Evolutionary conservation across 2,329 filamentous ascomycete species (phyloP), one percentile per base, ranked within the genome.

Genomic region (Fonsecaea pugnacius): DNA sequence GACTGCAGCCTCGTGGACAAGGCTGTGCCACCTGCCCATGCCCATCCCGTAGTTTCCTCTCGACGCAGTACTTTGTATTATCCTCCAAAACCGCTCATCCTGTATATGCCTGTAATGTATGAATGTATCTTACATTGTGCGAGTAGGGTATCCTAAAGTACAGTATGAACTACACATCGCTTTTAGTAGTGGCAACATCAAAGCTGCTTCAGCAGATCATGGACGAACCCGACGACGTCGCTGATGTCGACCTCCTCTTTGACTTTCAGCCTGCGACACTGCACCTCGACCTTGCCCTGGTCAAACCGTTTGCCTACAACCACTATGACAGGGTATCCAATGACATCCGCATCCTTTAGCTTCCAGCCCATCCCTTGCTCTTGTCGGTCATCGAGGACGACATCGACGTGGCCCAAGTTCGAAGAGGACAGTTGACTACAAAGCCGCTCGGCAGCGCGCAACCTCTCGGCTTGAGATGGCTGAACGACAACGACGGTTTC

Each of bases 271-370:
- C 84, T 83, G 64, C 91, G 84, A 77, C 91, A 94, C 73, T 96
- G 91, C 33, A 96, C 85, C 75, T 96, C 92, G 40, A 90, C 85
- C 51, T 80, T 79, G 1, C 82, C 78, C 35, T 77, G 75, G 40
- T 83, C 78, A 89, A 90, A 96, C 3, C 80, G 80, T 67, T 85
- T 89, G 0, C 94, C 94, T 35, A 98, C 76, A 1, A 97, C 83
- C 12, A 97, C 82, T 8, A 94, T 82, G 12, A 98, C 82, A 0
- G 94, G 94, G 75, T 96, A 96, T 2, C 95, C 95, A 60, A 94
- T 86, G 63, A 95, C 75, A 75, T 98, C 93, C 1, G 94, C 95
- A 78, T 99, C 95, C 40, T 87, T 87, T 73, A 98, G 80, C 76
- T 96, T 98, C 91, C 91, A 96, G 2, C 87, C 85, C 66, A 97